Evolutionary conservation across 371 early-diverging fungal species (phyloP), one percentile per base, ranked within the genome.

Genomic region (Lichtheimia hyalospora): DNA sequence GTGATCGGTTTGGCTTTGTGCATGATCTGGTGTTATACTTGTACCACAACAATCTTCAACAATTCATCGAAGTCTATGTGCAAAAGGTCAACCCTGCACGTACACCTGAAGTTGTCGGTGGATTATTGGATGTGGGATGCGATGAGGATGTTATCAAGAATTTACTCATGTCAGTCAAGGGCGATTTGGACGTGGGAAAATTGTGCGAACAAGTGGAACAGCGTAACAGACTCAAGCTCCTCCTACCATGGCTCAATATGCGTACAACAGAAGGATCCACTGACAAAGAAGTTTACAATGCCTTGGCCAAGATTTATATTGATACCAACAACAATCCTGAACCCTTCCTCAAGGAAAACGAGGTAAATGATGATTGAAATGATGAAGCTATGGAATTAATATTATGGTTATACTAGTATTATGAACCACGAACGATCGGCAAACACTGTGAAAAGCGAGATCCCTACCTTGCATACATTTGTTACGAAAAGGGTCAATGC

Each of bases 311-410:
- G 87, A 96, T 98, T 57, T 97, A 96, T 73, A 97, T 98, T 66
- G 99, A 97, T 75, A 96, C 93, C 73, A 98, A 98, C 88, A 94
- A 94, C 76, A 95, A 98, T 63, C 93, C 99, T 16, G 98, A 97
- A 69, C 85, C 86, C 52, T 98, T 98, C 87, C 81, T 98, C 63
- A 91, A 89, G 62, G 91, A 91, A 58, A 98, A 98, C 74, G 88
- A 88, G 62, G 81, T 83, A 55, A 44, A 60, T 48, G 7, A 8
- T 20, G 3, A n/a, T n/a, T 24, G 42, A 2, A 50, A 2, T 8
- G 27, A 21, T 27, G 44, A 20, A 48, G 27, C 0, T 10, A 53
- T 54, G 5, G 23, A 2, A 27, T 49, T 62, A 49, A 10, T 27
- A n/a, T 24, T 46, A 43, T 41, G 5, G 16, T 34, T 34, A 34